These are phyloP conservation scores for Purpureocillium lavendulum DNA, from an alignment of 2,329 filamentous ascomycete genomes.

Conservation along the genomic window DNA sequence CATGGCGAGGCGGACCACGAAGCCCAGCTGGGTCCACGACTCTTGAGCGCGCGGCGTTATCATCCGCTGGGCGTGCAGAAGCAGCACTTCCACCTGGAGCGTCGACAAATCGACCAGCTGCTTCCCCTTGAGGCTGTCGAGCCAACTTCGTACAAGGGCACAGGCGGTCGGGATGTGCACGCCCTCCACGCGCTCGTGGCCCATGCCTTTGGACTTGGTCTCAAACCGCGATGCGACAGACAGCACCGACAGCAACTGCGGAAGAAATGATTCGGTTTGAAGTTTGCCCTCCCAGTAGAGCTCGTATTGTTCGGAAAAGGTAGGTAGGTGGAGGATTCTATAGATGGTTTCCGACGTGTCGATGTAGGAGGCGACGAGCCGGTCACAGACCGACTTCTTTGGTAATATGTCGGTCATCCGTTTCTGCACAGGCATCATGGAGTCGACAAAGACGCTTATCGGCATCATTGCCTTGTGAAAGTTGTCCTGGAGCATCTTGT, in stretches of 20 bases:
- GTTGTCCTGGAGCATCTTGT: slow-evolving; percentile 37
- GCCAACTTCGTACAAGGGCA: slow-evolving; percentile 44
- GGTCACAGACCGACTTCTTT: slow-evolving; percentile 40
- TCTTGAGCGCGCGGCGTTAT: slow-evolving; percentile 42
- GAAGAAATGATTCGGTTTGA: slow-evolving; percentile 41
- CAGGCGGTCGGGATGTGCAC: slow-evolving; percentile 50
- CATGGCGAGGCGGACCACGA: slow-evolving; percentile 49
- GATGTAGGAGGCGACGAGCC: slow-evolving; percentile 40
- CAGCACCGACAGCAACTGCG: slow-evolving; percentile 43
- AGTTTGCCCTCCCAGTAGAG: slow-evolving; percentile 41
- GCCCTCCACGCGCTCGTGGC: slow-evolving; percentile 42
- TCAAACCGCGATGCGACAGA: slow-evolving; percentile 46
- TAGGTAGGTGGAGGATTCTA: slow-evolving; percentile 42
- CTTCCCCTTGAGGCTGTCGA: slow-evolving; percentile 43
- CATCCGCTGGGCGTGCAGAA: slow-evolving; percentile 44
- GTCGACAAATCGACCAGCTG: slow-evolving; percentile 43
- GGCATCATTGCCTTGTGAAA: slow-evolving; percentile 38
- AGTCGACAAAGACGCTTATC: slow-evolving; percentile 49
- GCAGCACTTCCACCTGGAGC: slow-evolving; percentile 45
- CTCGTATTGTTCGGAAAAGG: slow-evolving; percentile 42
- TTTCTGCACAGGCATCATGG: slow-evolving; percentile 48
- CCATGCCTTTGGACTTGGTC: slow-evolving; percentile 40
- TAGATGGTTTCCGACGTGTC: slow-evolving; percentile 44
- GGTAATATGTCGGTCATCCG: slow-evolving; percentile 50
- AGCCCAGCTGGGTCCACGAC: slow-evolving; percentile 46